A percentile compares a stretch with the other conserved stretches of the same genome.
Evolutionary conservation across 192 early-diverging fungal species (phyloP).

Genomic region (Blastocladiella britannica): DNA sequence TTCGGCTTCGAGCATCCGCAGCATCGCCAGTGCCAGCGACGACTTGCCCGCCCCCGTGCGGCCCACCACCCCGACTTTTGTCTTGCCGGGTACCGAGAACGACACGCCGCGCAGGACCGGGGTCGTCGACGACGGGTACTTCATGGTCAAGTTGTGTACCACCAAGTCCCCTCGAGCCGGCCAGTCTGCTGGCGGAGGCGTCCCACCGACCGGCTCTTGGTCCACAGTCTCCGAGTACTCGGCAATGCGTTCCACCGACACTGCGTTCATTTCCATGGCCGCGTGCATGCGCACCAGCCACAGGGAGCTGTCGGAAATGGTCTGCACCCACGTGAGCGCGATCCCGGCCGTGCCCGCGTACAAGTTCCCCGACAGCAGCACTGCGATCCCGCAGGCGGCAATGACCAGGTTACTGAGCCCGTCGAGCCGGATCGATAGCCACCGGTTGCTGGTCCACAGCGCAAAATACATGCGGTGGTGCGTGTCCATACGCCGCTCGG

Average conservation of each 20-base stretch:
- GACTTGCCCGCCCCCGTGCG: conserved; percentile 71
- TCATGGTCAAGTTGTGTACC: conserved; percentile 46
- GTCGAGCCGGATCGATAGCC: conserved; percentile 73
- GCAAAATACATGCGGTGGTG: conserved; percentile 74
- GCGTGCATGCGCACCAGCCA: conserved; percentile 68
- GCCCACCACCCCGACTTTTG: conserved; percentile 85
- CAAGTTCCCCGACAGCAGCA: conserved; percentile 32
- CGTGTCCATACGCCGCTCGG: conserved; percentile 36
- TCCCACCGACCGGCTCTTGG: conserved; percentile 34
- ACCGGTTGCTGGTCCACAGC: conserved; percentile 72
- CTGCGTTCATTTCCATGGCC: conserved; percentile 70
- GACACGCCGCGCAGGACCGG: conserved; percentile 58
- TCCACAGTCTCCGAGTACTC: conserved; percentile 70
- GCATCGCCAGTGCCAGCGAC: conserved; percentile 46
- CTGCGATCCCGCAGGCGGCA: not conserved
- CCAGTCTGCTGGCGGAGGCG: conserved; percentile 35
- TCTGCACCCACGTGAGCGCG: conserved; percentile 58
- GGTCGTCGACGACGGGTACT: conserved; percentile 54
- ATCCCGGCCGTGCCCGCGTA: conserved; percentile 78
- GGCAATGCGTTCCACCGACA: conserved; percentile 63
- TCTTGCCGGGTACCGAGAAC: conserved; percentile 37
- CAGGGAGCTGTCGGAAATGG: conserved; percentile 57
- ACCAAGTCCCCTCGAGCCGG: conserved; percentile 46
- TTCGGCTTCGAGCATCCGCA: conserved; percentile 61
- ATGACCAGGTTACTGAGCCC: conserved; percentile 16